Base-by-base conservation (phyloP, 495 filamentous ascomycete species). In the Neurospora terricola region DNA sequence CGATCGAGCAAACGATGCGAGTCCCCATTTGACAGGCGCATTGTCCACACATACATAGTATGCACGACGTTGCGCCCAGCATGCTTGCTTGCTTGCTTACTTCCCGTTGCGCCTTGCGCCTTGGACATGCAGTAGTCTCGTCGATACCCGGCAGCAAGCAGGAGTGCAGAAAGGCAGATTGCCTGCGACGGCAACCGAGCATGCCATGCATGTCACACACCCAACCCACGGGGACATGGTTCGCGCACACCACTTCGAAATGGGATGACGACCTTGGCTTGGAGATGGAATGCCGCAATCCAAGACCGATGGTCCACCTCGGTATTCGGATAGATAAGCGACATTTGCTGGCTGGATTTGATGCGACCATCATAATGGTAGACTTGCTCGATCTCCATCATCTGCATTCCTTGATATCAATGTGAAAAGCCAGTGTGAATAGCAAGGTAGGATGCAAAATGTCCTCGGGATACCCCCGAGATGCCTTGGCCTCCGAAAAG, bases 401-500 rank as follows among this genome's bases (percentile, higher is more conserved):
- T 62, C 23, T 16, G 54, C 54, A 62, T 34, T 66, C 54, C 5
- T 34, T 18, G 54, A 34, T 36, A 10, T 34, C 54, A 36, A 27
- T 9, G 54, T 8, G 12, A 62, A 62, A 21, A 16, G 54, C 54
- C 6, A 66, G 27, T 34, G 54, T 66, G 27, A 66, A 9, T 14
- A 14, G 23, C 54, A 77, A 75, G 75, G 75, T 68, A 45, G 72
- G 72, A 45, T 45, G 39, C 21, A 43, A 8, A 62, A 62, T 62
- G 54, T 30, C 54, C 54, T 62, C 54, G 43, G 43, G 70, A 43
- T 74, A 70, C 69, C 77, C 78, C 78, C 78, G 78, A 79, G 71
- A 73, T 75, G 77, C 75, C 75, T 81, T 40, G 78, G 59, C 59
- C 70, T 40, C 43, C 37, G 70, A 42, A 73, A 75, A 59, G 80